A percentile compares a stretch with the other conserved stretches of the same genome.
Conservation (phyloP, 2,329 filamentous ascomycete species). For the Fusarium sp. region DNA sequence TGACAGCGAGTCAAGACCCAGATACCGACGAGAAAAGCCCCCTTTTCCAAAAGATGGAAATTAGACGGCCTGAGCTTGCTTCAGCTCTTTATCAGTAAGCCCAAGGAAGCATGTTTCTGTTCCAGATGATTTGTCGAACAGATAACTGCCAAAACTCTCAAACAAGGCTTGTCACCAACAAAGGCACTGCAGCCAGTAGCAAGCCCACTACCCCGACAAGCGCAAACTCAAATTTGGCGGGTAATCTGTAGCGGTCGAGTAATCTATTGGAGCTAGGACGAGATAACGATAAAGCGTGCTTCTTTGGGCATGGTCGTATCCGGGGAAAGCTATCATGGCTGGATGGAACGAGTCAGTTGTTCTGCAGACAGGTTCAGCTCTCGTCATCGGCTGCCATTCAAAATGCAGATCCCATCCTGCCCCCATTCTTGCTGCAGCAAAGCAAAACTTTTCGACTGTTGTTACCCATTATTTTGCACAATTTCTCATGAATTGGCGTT, state of each 20-base stretch:
- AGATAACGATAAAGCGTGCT: not conserved
- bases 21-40: not conserved
- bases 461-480: not conserved
- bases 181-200: not conserved
- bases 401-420: not conserved
- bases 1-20: not conserved
- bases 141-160: not conserved
- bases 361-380: not conserved
- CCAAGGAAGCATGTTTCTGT: not conserved
- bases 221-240: not conserved
- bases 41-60: not conserved
- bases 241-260: not conserved
- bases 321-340: not conserved
- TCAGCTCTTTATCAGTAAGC: not conserved
- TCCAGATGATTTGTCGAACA: not conserved
- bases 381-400: not conserved
- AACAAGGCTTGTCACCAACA: not conserved
- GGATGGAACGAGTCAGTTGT: not conserved
- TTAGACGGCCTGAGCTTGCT: not conserved
- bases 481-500: not conserved
- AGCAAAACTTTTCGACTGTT: not conserved
- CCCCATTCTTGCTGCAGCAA: not conserved
- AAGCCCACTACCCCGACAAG: not conserved
- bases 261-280: not conserved
- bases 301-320: not conserved